Evolutionary conservation across 805 yeast genomes (phyloP).

Genomic region (Candida mattraensis): DNA sequence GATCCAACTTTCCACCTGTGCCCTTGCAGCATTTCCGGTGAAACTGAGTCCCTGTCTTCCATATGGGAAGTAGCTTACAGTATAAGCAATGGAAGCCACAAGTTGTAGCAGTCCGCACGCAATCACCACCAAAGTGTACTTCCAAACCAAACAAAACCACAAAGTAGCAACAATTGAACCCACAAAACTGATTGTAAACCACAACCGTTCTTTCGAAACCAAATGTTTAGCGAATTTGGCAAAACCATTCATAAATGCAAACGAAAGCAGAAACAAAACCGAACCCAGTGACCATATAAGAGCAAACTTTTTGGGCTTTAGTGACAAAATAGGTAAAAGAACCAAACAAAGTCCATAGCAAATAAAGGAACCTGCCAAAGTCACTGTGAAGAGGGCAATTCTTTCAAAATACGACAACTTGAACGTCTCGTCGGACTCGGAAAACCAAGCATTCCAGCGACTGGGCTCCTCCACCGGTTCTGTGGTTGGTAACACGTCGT

Average conservation of each 20-base stretch:
- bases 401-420: constrained; percentile 71
- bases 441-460: not conserved
- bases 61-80: constrained; percentile 87
- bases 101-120: constrained; percentile 69
- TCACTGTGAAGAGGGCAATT: constrained; percentile 69
- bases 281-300: constrained; percentile 85
- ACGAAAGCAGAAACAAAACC: constrained; percentile 73
- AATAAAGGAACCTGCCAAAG: constrained; percentile 67
- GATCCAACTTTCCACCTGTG: constrained; percentile 32
- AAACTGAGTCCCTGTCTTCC: constrained; percentile 71
- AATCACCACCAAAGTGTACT: constrained; percentile 67
- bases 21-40: constrained; percentile 50
- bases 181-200: constrained; percentile 74
- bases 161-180: constrained; percentile 72
- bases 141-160: constrained; percentile 63
- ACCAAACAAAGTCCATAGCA: constrained; percentile 77
- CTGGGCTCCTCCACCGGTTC: constrained; percentile 6
- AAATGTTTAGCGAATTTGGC: constrained; percentile 66
- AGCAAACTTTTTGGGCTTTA: constrained; percentile 85
- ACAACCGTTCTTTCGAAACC: constrained; percentile 64
- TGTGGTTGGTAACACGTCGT: constrained; percentile 11
- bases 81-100: constrained; percentile 79
- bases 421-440: no score
- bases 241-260: constrained; percentile 89
- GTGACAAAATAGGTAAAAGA: constrained; percentile 77